These are phyloP conservation scores for Talaromyces marneffei DNA, from an alignment of 2,329 filamentous ascomycete species.

Conservation along the genomic window DNA sequence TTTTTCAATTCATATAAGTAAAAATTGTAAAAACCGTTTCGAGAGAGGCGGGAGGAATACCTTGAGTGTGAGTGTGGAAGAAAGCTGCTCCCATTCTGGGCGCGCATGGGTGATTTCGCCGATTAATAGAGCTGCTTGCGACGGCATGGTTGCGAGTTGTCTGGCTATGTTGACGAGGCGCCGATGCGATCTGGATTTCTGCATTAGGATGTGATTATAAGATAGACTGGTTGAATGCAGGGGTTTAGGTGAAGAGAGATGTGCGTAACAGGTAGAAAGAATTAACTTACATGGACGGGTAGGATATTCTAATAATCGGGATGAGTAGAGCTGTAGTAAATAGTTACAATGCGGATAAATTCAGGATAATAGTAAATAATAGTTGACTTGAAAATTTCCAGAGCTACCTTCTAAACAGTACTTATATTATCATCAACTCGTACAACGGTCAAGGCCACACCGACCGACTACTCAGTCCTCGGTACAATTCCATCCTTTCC, in stretches of 20 bases:
- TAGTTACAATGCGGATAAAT: not conserved
- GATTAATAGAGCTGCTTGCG: slow-evolving; percentile 40
- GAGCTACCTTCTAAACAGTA: not conserved
- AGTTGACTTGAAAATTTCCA: not conserved
- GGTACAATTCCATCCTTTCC: not conserved
- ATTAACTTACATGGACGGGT: not conserved
- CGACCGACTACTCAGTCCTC: not conserved
- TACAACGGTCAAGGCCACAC: not conserved
- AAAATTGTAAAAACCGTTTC: no score
- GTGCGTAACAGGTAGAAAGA: not conserved
- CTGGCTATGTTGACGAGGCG: not conserved
- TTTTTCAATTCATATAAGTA: no score
- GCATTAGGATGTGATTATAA: not conserved
- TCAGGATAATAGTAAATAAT: not conserved
- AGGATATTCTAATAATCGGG: not conserved
- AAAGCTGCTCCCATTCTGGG: slow-evolving; percentile 40
- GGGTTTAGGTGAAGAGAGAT: not conserved
- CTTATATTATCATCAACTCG: not conserved
- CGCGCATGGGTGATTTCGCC: slow-evolving; percentile 39
- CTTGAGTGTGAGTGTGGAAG: slow-evolving; percentile 38
- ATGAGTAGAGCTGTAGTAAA: not conserved
- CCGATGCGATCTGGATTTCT: not conserved
- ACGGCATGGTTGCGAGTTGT: slow-evolving; percentile 27
- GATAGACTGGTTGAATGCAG: not conserved
- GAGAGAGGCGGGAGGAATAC: slow-evolving; percentile 19